Conservation (phyloP, 495 filamentous ascomycete genomes). For the Xylaria castorea region DNA sequence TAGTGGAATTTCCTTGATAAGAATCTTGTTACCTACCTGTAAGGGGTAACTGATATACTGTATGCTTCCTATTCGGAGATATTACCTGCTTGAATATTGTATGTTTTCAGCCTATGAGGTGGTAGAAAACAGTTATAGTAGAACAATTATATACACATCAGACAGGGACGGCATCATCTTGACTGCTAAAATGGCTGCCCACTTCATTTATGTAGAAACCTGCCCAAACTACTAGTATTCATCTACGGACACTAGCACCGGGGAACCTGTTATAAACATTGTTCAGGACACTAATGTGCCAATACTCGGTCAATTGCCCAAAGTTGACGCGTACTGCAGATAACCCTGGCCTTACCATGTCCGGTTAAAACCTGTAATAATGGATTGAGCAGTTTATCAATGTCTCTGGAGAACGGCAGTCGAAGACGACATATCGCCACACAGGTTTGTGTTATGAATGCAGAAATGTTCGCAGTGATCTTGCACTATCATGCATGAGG, state of each 20-base stretch:
- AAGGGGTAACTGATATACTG: neutral
- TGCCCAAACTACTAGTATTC: neutral
- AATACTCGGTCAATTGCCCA: neutral
- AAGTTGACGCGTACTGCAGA: constrained; percentile 3
- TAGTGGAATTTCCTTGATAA: neutral
- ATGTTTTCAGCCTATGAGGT: constrained; percentile 18
- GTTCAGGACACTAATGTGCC: neutral
- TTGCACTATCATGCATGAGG: constrained; percentile 26
- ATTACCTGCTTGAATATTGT: neutral
- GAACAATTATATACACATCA: constrained; percentile 3
- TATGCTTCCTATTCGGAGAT: neutral
- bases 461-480: constrained; percentile 27
- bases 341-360: neutral
- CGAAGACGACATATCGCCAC: neutral
- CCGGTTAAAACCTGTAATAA: neutral
- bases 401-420: neutral
- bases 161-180: neutral
- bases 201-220: neutral
- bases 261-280: neutral
- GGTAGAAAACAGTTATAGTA: neutral
- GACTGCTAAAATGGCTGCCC: neutral
- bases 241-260: neutral
- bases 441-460: constrained; percentile 1
- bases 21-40: neutral
- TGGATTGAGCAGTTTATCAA: neutral